Conservation (phyloP, 495 filamentous ascomycete species). For the Penicillium simplicissimum region DNA sequence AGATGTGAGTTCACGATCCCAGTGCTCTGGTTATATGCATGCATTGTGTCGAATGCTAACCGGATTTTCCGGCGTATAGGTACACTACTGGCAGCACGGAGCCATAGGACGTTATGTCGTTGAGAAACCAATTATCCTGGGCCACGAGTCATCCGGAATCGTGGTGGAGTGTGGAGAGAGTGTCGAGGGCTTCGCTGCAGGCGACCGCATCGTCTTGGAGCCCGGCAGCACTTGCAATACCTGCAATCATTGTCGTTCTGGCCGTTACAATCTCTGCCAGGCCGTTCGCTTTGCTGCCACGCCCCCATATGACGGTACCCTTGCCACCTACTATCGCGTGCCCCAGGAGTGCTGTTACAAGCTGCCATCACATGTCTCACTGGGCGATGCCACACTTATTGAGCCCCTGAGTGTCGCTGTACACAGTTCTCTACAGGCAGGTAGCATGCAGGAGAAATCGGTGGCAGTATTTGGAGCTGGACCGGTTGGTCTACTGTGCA, state of each 20-base stretch:
- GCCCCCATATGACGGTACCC: slow-evolving; percentile 58
- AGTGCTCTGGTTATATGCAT: slow-evolving; percentile 4
- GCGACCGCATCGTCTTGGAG: slow-evolving; percentile 77
- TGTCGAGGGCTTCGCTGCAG: slow-evolving; percentile 56
- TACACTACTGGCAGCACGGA: slow-evolving; percentile 79
- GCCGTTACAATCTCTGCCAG: slow-evolving; percentile 46
- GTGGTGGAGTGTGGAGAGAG: slow-evolving; percentile 60
- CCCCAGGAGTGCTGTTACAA: neutral
- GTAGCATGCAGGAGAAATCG: slow-evolving; percentile 66
- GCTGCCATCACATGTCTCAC: neutral
- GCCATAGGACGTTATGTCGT: slow-evolving; percentile 71
- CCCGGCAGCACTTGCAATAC: slow-evolving; percentile 73
- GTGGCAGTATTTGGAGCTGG: slow-evolving; percentile 87
- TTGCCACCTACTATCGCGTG: neutral
- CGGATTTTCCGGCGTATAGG: neutral
- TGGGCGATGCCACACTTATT: slow-evolving; percentile 10
- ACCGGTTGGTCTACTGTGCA: slow-evolving; percentile 80
- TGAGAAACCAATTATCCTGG: slow-evolving; percentile 64
- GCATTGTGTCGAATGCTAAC: neutral
- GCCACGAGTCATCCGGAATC: slow-evolving; percentile 67
- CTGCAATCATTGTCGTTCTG: slow-evolving; percentile 44
- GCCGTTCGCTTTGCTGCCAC: slow-evolving; percentile 85
- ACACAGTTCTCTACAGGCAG: slow-evolving; percentile 70
- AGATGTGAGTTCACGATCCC: slow-evolving; percentile 56
- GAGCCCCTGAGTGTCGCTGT: slow-evolving; percentile 74